Conservation (phyloP, 2,329 filamentous ascomycete species). For the Graphiopsis chlorocephala region DNA sequence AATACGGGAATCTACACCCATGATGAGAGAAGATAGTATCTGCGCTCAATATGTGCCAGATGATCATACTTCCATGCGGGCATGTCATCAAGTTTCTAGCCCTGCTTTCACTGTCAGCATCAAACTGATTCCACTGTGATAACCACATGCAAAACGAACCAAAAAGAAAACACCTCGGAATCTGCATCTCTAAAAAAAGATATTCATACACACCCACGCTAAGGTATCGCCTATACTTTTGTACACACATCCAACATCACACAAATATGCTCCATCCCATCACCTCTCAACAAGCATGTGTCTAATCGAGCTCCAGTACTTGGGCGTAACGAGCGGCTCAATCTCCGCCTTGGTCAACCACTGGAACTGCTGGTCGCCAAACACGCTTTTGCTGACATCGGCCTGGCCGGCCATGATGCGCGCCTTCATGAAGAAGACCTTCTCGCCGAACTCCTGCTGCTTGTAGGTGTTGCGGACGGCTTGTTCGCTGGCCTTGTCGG, state of each 20-base stretch:
- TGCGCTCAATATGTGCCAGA: too few relatives aligned
- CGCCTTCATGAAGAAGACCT: constrained; percentile 94
- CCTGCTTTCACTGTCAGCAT: not conserved
- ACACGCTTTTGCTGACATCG: constrained; percentile 67
- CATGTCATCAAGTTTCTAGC: not conserved
- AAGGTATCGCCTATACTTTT: constrained; percentile 8
- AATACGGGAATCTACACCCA: too few relatives aligned
- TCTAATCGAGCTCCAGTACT: constrained; percentile 72
- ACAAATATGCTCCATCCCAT: constrained; percentile 4
- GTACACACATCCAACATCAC: not conserved
- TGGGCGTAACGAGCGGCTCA: constrained; percentile 58
- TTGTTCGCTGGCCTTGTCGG: not conserved
- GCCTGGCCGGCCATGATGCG: constrained; percentile 97
- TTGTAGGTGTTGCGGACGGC: constrained; percentile 24
- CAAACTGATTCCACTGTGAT: not conserved
- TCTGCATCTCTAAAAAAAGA: not conserved
- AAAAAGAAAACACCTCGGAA: not conserved
- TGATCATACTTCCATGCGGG: too few relatives aligned
- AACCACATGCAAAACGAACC: not conserved
- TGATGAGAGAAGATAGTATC: too few relatives aligned
- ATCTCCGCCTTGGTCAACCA: constrained; percentile 94
- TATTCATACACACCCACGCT: constrained; percentile 10
- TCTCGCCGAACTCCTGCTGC: constrained; percentile 60
- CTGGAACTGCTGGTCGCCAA: constrained; percentile 77
- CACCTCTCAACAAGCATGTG: constrained; percentile 82